Base-by-base conservation (phyloP, 352 stramenopile species). In the Pythium aristosporum region DNA sequence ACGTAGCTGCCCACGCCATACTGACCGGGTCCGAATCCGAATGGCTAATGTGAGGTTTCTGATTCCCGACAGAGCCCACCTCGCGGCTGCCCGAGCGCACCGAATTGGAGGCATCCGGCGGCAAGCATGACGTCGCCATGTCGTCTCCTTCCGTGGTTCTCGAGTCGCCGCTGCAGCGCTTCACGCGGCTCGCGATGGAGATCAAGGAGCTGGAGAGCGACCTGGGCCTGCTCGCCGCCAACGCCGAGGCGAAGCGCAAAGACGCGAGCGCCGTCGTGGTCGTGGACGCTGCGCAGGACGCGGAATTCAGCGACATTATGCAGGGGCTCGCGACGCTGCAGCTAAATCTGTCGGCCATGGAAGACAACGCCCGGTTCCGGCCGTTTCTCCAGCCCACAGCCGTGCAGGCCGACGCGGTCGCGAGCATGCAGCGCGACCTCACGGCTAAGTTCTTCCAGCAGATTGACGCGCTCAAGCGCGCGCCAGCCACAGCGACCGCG, bases 371-470 rank as follows among this genome's bases (percentile, higher is more conserved):
- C 7, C 53, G 63, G 21, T 92, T 85, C 60, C 76, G 80, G 55
- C 79, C 83, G 9, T 92, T 88, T 58, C 51, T 92, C 37, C 28
- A 46, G 36, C 69, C 55, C 8, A 57, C 58, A 20, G 25, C 37
- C 18, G 68, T 53, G 18, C 80, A 61, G 34, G 69, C 67, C 23
- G 77, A 88, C 63, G 71, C 73, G 13, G 80, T 74, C 18, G 61
- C 86, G 65, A 69, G 66, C 57, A 65, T 88, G 58, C 83, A 92
- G 63, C 83, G 82, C 32, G 77, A 92, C 49, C 71, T 92, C 37
- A 90, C 81, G 36, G 71, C 72, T 58, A 78, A 80, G 58, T 90
- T 92, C 55, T 90, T 92, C 58, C 50, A 84, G 63, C 77, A 90
- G 49, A 85, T 92, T 5, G 75, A 88, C 25, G 61, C 70, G 10